A percentile compares a stretch with the other conserved stretches of the same genome.
Conservation (phyloP, 495 filamentous ascomycete species). For the Podospora australis region DNA sequence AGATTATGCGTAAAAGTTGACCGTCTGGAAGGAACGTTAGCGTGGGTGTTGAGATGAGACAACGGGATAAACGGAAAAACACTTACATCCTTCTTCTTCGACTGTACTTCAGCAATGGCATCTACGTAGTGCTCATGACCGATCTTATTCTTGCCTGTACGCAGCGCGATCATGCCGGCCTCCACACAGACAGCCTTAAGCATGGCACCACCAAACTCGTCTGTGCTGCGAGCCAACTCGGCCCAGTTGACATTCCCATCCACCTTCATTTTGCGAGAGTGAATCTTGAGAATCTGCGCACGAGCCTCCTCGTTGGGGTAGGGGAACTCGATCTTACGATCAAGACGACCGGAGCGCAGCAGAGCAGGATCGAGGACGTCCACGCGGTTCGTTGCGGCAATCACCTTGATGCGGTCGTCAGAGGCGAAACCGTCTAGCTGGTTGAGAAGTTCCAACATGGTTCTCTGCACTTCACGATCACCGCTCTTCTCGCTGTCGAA, state of each 20-base stretch:
- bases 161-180: conserved; percentile 96
- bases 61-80: not conserved
- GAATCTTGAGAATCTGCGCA: conserved; percentile 94
- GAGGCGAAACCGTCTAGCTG: conserved; percentile 98
- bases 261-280: conserved; percentile 97
- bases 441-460: conserved; percentile 98
- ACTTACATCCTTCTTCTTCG: conserved; percentile 91
- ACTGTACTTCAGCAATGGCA: conserved; percentile 93
- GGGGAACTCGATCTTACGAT: conserved; percentile 99
- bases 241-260: conserved; percentile 92
- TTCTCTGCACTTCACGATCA: conserved; percentile 96
- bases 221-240: conserved; percentile 92
- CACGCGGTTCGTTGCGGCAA: conserved; percentile 95
- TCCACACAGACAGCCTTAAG: conserved; percentile 98
- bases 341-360: conserved; percentile 86
- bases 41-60: not conserved
- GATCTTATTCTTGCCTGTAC: conserved; percentile 88
- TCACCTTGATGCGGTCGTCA: conserved; percentile 98
- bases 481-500: conserved; percentile 99
- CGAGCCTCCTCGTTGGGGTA: conserved; percentile 98
- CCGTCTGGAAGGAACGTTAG: conserved; percentile 40
- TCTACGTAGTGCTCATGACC: conserved; percentile 98
- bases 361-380: conserved; percentile 95
- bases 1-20: conserved; percentile 57
- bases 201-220: conserved; percentile 97